Percentiles rank a stretch among this genome's conserved stretches.
phyloP scores from a whole-genome alignment of 768 basidiomycete species.

The Neoboletus magnificus region DNA sequence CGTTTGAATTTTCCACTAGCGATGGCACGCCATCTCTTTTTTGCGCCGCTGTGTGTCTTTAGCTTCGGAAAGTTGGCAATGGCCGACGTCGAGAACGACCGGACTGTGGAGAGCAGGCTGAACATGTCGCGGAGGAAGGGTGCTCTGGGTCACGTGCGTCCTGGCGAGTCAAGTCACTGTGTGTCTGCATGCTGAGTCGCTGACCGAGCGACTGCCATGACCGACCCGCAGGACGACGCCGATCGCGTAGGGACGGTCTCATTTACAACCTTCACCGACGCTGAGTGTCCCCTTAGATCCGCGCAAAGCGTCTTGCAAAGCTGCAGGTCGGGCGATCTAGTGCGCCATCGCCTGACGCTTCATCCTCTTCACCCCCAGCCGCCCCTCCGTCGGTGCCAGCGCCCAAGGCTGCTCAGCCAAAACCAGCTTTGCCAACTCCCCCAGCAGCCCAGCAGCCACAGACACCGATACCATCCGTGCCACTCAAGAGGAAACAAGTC shows the following conservation, averaged over 20 bases:
- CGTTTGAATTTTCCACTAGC: conserved; percentile 74
- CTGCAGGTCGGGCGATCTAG: conserved; percentile 51
- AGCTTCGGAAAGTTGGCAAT: conserved; percentile 64
- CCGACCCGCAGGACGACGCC: conserved; percentile 69
- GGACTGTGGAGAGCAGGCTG: conserved; percentile 26
- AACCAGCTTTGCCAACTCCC: conserved; percentile 22
- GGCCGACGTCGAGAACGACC: conserved; percentile 60
- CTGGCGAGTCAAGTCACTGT: too few relatives aligned
- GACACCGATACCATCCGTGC: conserved; percentile 32
- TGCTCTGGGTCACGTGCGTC: conserved; percentile 16
- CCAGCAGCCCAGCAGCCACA: conserved; percentile 29
- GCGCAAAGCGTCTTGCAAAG: conserved; percentile 87
- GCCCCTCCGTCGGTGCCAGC: conserved; percentile 28
- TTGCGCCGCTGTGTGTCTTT: conserved; percentile 77
- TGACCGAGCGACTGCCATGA: conserved; percentile 29
- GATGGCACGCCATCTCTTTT: conserved; percentile 75
- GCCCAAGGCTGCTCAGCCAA: conserved; percentile 37
- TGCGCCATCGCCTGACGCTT: conserved; percentile 31
- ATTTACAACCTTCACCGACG: background rate
- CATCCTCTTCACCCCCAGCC: conserved; percentile 7
- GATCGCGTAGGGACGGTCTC: conserved; percentile 54
- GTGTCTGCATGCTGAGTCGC: too few relatives aligned
- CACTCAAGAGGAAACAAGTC: conserved; percentile 49
- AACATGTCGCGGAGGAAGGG: conserved; percentile 26
- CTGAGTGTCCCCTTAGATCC: conserved; percentile 54